Evolutionary conservation across 371 early-diverging fungal species (phyloP), one percentile per base, ranked within the genome.

Genomic region (Mortierella sp.): DNA sequence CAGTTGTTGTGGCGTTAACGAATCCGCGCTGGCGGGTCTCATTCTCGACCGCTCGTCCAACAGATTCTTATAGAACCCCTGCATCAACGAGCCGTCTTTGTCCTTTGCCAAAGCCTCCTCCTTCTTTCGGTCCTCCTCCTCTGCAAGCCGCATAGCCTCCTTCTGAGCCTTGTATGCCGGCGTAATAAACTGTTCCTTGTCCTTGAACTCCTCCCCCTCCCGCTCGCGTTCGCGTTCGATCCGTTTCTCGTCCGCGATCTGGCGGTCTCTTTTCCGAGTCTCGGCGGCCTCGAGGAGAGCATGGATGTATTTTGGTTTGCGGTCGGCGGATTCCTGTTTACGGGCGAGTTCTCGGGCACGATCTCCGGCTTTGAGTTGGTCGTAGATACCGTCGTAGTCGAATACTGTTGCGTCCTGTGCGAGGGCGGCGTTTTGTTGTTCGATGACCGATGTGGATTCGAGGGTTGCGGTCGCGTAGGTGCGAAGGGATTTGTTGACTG

Each of bases 371-470:
- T 96, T 97, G 74, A 97, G 90, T 73, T 92, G 93, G 77, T 98
- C 98, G 82, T 97, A 98, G 0, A 95, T 94, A 8, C 92, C 96
- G 83, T 98, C 98, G 81, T 98, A 98, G 76, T 96, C 97, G 86
- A 94, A 98, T 4, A 95, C 92, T 34, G 90, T 94, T 3, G 98
- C 94, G 88, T 98, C 97, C 80, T 94, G 91, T 71, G 93, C 93
- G 2, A 96, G 81, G 13, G 96, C 96, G 82, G 90, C 90, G 64
- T 91, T 88, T 69, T 94, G 92, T 73, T 90, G 88, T 72, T 92
- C 90, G 61, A 86, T 71, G 24, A 86, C 86, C 21, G 77, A 54
- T 2, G 76, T 76, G 46, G 86, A 77, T 75, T 89, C 73, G 72
- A 87, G 67, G 43, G 86, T 77, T 21, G 83, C 50, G 5, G 84